phyloP scores from a whole-genome alignment of 2,329 filamentous ascomycete species.

The Mycosphaerella sp. region DNA sequence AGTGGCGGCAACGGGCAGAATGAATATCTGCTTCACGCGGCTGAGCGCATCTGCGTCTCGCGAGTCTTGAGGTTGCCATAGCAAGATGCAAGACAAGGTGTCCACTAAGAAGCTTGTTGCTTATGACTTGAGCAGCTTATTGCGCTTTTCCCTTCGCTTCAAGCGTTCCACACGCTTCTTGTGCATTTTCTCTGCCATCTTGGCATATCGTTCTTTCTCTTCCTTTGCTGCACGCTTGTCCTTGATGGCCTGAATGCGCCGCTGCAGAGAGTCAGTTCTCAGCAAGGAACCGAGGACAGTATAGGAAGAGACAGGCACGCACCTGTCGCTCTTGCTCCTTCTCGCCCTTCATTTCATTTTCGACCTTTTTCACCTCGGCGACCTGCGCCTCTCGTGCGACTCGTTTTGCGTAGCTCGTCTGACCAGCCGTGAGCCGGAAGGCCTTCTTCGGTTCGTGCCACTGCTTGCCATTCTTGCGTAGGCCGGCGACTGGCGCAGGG shows the following conservation, averaged over 20 bases:
- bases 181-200: conserved; percentile 98
- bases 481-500: conserved; percentile 42
- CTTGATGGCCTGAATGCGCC: conserved; percentile 70
- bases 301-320: conserved; percentile 25
- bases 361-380: conserved; percentile 78
- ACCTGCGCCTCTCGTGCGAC: conserved; percentile 62
- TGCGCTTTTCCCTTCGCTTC: conserved; percentile 94
- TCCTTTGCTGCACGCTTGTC: conserved; percentile 84
- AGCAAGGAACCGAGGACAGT: not conserved
- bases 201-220: conserved; percentile 85
- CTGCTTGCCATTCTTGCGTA: conserved; percentile 91
- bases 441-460: conserved; percentile 81
- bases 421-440: conserved; percentile 73
- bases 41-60: not conserved
- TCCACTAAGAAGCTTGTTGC: not conserved
- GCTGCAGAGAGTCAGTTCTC: conserved; percentile 43
- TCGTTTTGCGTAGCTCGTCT: conserved; percentile 73
- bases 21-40: not conserved
- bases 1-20: not conserved
- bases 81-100: not conserved
- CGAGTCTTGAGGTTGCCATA: not conserved
- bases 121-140: conserved; percentile 60
- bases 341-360: conserved; percentile 93
- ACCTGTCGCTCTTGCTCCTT: conserved; percentile 86
- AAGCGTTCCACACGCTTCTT: conserved; percentile 86